Evolutionary conservation across 352 stramenopile genomes (phyloP).

Genomic region (Pythium pyrilobum): DNA sequence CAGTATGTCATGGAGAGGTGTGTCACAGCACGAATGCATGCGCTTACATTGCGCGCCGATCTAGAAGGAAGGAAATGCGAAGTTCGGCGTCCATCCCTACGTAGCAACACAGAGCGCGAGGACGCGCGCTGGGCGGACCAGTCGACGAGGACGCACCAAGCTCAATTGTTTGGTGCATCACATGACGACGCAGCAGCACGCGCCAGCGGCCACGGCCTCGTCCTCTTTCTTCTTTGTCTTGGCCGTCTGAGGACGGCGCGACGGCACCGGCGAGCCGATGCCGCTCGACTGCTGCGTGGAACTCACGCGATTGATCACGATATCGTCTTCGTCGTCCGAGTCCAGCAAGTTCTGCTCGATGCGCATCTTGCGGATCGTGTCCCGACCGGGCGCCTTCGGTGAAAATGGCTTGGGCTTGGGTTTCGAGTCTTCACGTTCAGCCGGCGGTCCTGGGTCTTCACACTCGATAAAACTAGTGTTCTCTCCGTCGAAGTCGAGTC

Average conservation of each 20-base stretch:
- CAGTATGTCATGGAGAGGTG: neutral
- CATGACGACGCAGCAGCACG: conserved; percentile 65
- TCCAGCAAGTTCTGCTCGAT: conserved; percentile 24
- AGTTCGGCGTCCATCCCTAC: no score
- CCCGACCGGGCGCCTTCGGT: conserved; percentile 47
- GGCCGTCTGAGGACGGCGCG: neutral
- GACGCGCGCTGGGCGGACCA: no score
- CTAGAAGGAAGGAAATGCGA: no score
- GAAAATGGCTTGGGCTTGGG: conserved; percentile 53
- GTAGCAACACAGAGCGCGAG: conserved; percentile 4
- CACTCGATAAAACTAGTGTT: conserved; percentile 70
- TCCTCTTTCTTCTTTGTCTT: neutral
- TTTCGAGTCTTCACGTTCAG: conserved; percentile 21
- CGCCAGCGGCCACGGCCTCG: neutral
- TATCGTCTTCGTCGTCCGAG: conserved; percentile 12
- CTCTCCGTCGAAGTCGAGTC: conserved; percentile 46
- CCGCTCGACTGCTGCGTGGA: neutral
- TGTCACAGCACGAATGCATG: neutral
- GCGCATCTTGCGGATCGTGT: conserved; percentile 65
- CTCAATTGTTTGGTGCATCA: conserved; percentile 12
- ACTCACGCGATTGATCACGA: conserved; percentile 1
- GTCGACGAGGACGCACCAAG: neutral
- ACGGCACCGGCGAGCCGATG: conserved; percentile 7
- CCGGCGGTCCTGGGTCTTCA: conserved; percentile 15
- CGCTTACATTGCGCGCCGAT: neutral